A percentile compares a stretch with the other conserved stretches of the same genome.
Conservation (phyloP, 2,329 filamentous ascomycete genomes). For the Elsinoe arachidis region DNA sequence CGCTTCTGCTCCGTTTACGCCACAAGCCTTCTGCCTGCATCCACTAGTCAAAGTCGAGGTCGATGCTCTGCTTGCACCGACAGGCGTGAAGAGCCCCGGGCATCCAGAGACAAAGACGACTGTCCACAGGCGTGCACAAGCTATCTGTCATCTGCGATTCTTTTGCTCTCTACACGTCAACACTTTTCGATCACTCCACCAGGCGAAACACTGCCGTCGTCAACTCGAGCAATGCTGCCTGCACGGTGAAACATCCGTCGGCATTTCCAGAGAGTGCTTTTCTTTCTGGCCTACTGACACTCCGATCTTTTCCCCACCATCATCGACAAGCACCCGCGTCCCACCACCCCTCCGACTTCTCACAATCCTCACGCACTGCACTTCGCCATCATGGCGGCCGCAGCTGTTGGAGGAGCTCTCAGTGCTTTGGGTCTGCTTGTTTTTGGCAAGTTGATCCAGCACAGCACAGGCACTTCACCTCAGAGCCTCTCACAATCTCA, state of each 20-base stretch:
- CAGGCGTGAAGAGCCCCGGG: background rate
- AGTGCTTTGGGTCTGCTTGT: slow-evolving; percentile 6
- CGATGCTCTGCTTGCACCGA: background rate
- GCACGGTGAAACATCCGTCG: slow-evolving; percentile 14
- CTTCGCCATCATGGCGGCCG: slow-evolving; percentile 13
- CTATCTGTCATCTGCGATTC: background rate
- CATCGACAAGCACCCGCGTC: slow-evolving; percentile 2
- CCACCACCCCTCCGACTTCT: slow-evolving; percentile 1
- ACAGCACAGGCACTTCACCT: background rate
- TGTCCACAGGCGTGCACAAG: background rate
- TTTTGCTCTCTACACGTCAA: background rate
- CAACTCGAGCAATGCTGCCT: slow-evolving; percentile 10
- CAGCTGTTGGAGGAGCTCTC: slow-evolving; percentile 9
- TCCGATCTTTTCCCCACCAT: slow-evolving; percentile 13
- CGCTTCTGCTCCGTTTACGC: slow-evolving; percentile 6
- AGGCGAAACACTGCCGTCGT: background rate
- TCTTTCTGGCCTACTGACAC: background rate
- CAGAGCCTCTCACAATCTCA: background rate
- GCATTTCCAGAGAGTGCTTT: slow-evolving; percentile 10
- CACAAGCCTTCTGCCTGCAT: slow-evolving; percentile 1
- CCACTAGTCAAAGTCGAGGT: background rate
- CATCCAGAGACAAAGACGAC: too few relatives aligned
- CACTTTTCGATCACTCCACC: background rate
- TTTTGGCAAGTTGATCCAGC: slow-evolving; percentile 1
- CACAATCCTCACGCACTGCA: background rate